phyloP scores from a whole-genome alignment of 2,329 filamentous ascomycete species.

The Colletotrichum magnum region DNA sequence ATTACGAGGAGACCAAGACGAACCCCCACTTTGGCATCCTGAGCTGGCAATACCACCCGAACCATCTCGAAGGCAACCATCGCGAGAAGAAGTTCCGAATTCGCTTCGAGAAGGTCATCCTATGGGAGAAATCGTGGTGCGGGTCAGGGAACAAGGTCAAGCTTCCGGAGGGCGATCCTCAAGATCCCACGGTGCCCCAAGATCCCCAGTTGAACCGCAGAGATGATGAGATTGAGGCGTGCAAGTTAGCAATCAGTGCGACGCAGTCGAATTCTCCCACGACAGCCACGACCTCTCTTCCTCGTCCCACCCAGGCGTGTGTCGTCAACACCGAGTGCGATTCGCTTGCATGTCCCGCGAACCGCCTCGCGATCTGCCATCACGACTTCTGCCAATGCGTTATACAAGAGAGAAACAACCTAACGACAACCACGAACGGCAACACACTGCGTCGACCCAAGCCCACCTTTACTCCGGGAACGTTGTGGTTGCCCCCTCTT shows the following conservation, averaged over 20 bases:
- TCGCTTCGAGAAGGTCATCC: slow-evolving; percentile 28
- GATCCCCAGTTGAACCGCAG: background rate
- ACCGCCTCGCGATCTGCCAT: slow-evolving; percentile 7
- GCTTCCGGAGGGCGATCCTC: background rate
- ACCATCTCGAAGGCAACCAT: background rate
- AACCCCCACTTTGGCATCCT: slow-evolving; percentile 17
- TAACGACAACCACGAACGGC: background rate
- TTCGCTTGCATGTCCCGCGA: background rate
- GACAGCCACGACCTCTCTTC: background rate
- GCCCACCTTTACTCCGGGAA: background rate
- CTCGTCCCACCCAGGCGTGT: slow-evolving; percentile 13
- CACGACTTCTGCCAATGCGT: slow-evolving; percentile 16
- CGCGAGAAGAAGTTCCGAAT: slow-evolving; percentile 16
- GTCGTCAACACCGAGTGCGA: slow-evolving; percentile 4
- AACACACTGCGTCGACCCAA: background rate
- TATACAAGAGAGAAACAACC: background rate
- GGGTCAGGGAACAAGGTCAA: slow-evolving; percentile 3
- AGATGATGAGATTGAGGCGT: slow-evolving; percentile 1
- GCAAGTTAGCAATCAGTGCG: background rate
- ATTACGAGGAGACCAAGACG: background rate
- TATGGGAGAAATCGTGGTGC: slow-evolving; percentile 49
- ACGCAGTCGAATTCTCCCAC: background rate
- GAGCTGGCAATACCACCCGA: slow-evolving; percentile 38
- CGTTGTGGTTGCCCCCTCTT: background rate
- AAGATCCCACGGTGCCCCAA: background rate